phyloP scores from a whole-genome alignment of 306 rosid genomes.

The Vigna mungo region DNA sequence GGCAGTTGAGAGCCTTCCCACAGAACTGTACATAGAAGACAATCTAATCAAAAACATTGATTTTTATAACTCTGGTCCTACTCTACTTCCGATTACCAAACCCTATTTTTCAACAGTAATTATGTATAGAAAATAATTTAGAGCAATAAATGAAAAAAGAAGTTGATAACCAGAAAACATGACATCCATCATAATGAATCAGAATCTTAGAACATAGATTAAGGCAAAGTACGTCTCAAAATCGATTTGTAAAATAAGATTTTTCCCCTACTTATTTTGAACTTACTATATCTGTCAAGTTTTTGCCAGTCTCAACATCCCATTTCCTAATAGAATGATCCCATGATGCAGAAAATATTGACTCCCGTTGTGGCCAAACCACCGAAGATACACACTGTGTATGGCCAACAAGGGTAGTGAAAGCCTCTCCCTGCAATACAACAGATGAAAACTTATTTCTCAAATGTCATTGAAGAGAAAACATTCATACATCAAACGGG shows the following conservation, averaged over 20 bases:
- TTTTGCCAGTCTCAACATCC: constrained; percentile 87
- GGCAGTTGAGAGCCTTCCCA: constrained; percentile 84
- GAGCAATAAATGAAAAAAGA: constrained; percentile 5
- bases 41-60: constrained; percentile 38
- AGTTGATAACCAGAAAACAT: constrained; percentile 6
- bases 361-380: constrained; percentile 73
- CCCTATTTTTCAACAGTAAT: constrained; percentile 22
- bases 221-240: no score
- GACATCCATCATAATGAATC: neutral
- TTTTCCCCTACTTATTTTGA: neutral
- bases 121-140: neutral
- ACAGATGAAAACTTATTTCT: constrained; percentile 21
- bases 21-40: constrained; percentile 57
- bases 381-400: constrained; percentile 91
- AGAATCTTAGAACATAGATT: neutral
- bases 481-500: constrained; percentile 4
- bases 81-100: constrained; percentile 4
- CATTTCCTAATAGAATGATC: constrained; percentile 88
- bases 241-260: no score
- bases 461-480: constrained; percentile 9
- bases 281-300: constrained; percentile 67
- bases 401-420: constrained; percentile 83
- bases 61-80: constrained; percentile 15
- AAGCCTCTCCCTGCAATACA: constrained; percentile 69
- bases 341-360: constrained; percentile 91